Evolutionary conservation across 371 early-diverging fungal species (phyloP).

Genomic region (Nosema muscidifuracis): DNA sequence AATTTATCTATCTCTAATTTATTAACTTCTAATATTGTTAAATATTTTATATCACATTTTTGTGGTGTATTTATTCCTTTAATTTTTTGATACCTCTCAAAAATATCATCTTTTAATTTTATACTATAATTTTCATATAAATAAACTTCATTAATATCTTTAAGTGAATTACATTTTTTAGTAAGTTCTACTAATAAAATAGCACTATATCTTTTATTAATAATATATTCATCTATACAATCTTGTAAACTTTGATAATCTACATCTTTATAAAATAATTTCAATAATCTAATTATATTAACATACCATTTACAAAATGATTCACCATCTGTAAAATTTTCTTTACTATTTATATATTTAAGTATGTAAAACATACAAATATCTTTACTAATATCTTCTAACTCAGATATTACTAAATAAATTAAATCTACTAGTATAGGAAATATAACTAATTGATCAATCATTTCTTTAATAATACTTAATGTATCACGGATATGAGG

Average conservation of each 20-base stretch:
- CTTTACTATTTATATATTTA: neutral
- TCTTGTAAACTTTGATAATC: neutral
- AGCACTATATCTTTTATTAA: neutral
- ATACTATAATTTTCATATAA: slow-evolving; percentile 12
- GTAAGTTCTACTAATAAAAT: neutral
- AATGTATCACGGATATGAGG: neutral
- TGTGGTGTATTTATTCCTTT: neutral
- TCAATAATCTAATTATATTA: neutral
- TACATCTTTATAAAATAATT: neutral
- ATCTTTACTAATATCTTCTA: neutral
- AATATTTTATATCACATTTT: slow-evolving; percentile 2
- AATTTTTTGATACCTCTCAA: neutral
- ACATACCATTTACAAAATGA: neutral
- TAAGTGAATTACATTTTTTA: too few species aligned
- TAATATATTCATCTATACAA: neutral
- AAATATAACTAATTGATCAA: slow-evolving; percentile 2
- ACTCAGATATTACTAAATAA: neutral
- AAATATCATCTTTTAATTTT: slow-evolving; percentile 5
- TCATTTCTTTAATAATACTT: neutral
- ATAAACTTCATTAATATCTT: neutral
- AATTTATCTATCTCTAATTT: neutral
- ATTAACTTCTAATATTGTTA: neutral
- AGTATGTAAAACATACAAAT: slow-evolving; percentile 14
- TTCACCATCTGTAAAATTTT: neutral
- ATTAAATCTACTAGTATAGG: neutral